Conservation (phyloP, 2,329 filamentous ascomycete species). For the Colletotrichum shisoi region DNA sequence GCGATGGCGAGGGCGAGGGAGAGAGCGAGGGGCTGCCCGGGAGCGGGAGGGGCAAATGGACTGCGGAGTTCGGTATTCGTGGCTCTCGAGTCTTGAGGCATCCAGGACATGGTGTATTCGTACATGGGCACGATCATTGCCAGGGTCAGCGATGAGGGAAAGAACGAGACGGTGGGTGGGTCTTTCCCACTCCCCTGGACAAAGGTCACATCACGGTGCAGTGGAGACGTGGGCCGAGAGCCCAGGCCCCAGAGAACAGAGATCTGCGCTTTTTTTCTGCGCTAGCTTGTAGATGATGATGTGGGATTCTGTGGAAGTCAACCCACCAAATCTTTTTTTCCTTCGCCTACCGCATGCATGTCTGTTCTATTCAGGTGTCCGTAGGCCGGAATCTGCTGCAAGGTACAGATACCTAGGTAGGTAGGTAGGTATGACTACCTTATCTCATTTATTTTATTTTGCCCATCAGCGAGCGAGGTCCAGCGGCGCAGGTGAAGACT, state of each 20-base stretch:
- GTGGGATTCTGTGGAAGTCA: slow-evolving; percentile 14
- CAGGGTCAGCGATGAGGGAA: slow-evolving; percentile 11
- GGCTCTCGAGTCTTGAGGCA: slow-evolving; percentile 1
- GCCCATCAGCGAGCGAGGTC: slow-evolving; percentile 20
- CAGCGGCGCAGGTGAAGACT: slow-evolving; percentile 30
- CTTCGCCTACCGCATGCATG: neutral
- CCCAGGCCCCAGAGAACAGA: slow-evolving; percentile 38
- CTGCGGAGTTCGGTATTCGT: too few species aligned
- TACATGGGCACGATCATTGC: neutral
- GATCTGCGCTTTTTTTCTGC: slow-evolving; percentile 39
- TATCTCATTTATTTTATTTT: slow-evolving; percentile 8
- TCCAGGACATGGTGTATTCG: slow-evolving; percentile 3
- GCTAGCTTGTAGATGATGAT: slow-evolving; percentile 35
- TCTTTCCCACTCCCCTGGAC: slow-evolving; percentile 26
- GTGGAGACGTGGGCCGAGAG: slow-evolving; percentile 14
- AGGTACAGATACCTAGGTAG: too few species aligned
- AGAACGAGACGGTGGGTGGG: slow-evolving; percentile 12
- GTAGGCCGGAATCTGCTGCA: too few species aligned
- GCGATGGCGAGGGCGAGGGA: neutral
- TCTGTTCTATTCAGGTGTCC: too few species aligned
- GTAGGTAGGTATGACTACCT: neutral
- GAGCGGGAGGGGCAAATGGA: neutral
- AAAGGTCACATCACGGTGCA: slow-evolving; percentile 16
- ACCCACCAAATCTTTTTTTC: slow-evolving; percentile 10
- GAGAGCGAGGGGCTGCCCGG: too few species aligned